Percentiles rank a stretch among this genome's conserved stretches.
phyloP scores from a whole-genome alignment of 106 monocot genomes.

The Phalaenopsis aphrodite region DNA sequence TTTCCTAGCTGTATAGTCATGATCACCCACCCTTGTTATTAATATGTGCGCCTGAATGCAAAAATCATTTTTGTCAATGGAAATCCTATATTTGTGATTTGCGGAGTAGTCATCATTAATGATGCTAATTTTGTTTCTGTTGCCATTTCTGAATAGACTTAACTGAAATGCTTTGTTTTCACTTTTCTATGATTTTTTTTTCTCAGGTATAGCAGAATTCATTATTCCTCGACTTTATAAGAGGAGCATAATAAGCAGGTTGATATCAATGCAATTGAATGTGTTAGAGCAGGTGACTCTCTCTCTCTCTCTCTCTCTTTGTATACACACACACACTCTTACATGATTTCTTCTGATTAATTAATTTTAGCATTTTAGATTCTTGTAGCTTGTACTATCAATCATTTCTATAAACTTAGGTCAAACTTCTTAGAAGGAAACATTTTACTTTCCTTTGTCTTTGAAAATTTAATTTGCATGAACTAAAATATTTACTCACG shows the following conservation, averaged over 20 bases:
- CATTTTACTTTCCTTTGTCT: neutral
- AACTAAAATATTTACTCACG: neutral
- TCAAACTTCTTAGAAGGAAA: neutral
- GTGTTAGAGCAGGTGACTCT: slow-evolving; percentile 49
- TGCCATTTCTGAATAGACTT: neutral
- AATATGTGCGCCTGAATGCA: slow-evolving; percentile 61
- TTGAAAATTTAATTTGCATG: neutral
- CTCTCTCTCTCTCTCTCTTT: neutral
- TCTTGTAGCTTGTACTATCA: neutral
- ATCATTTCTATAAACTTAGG: neutral
- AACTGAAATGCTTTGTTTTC: neutral
- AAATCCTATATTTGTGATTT: slow-evolving; percentile 8
- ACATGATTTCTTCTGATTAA: neutral
- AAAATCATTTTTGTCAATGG: slow-evolving; percentile 74
- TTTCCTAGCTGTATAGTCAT: slow-evolving; percentile 58
- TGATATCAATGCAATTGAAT: slow-evolving; percentile 65
- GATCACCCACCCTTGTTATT: slow-evolving; percentile 45
- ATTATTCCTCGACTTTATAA: slow-evolving; percentile 66
- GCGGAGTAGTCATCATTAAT: slow-evolving; percentile 41
- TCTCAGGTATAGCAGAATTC: slow-evolving; percentile 55
- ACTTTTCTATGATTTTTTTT: neutral
- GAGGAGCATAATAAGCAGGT: slow-evolving; percentile 69
- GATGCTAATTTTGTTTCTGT: neutral
- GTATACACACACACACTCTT: slow-evolving; percentile 39
- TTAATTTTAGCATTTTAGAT: neutral